Percentiles rank a stretch among this genome's conserved stretches.
phyloP scores from a whole-genome alignment of 495 filamentous ascomycete genomes.

The Hypoxylon subgilvum region DNA sequence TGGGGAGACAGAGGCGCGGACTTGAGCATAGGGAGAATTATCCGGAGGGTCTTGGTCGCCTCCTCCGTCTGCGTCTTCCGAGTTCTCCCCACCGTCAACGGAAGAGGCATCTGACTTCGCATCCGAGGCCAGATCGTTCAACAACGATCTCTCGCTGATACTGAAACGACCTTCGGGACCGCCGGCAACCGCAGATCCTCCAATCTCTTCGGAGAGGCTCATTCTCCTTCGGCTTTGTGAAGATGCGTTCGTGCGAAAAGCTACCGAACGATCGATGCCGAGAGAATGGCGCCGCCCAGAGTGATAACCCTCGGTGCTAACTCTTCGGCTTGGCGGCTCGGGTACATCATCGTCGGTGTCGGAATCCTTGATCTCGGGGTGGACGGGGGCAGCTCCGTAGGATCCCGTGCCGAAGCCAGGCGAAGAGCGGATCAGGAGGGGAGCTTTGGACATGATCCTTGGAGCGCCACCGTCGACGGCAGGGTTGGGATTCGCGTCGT shows the following conservation, averaged over 20 bases:
- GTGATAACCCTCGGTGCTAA: conserved; percentile 14
- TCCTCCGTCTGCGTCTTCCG: conserved; percentile 41
- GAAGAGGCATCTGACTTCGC: conserved; percentile 28
- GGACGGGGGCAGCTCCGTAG: conserved; percentile 32
- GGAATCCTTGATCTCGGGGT: conserved; percentile 22
- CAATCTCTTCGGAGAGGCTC: conserved; percentile 49
- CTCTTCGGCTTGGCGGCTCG: conserved; percentile 5
- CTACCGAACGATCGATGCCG: conserved; percentile 16
- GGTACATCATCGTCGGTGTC: conserved; percentile 16
- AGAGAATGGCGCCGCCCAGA: conserved; percentile 28
- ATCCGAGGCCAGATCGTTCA: conserved; percentile 44
- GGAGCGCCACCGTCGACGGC: conserved; percentile 25
- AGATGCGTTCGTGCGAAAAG: conserved; percentile 29
- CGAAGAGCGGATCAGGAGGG: conserved; percentile 63
- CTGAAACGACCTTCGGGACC: conserved; percentile 56
- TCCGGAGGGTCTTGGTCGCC: conserved; percentile 61
- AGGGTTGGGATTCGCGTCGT: conserved; percentile 30
- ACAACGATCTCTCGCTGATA: conserved; percentile 47
- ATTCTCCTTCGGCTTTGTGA: conserved; percentile 35
- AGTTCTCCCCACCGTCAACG: conserved; percentile 35
- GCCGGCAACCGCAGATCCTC: conserved; percentile 48
- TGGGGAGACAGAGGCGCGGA: conserved; percentile 76
- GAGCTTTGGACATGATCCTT: conserved; percentile 60
- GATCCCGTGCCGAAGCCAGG: conserved; percentile 54
- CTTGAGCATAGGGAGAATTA: conserved; percentile 73